phyloP scores from a whole-genome alignment of 2,329 filamentous ascomycete genomes.

The Gnomoniopsis sp. region DNA sequence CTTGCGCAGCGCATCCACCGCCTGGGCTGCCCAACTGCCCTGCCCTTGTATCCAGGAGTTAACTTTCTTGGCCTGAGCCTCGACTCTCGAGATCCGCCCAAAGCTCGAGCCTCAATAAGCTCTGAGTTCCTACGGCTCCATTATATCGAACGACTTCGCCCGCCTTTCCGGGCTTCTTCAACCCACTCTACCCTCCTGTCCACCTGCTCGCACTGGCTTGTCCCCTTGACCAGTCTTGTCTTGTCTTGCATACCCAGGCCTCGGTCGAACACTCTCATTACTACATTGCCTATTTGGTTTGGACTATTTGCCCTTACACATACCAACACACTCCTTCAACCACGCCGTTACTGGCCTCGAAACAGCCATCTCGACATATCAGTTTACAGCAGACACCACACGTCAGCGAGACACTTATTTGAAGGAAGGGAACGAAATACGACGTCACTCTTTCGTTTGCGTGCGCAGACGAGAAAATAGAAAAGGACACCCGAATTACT shows the following conservation, averaged over 20 bases:
- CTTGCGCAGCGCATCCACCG: background rate
- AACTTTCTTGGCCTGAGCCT: constrained; percentile 11
- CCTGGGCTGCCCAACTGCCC: constrained; percentile 14
- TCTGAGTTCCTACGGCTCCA: background rate
- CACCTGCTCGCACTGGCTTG: constrained; percentile 8
- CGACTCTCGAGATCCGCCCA: constrained; percentile 4
- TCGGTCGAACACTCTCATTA: background rate
- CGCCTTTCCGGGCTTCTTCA: background rate
- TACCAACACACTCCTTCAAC: constrained; percentile 33
- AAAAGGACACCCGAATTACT: constrained; percentile 10
- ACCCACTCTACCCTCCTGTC: background rate
- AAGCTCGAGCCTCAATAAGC: constrained; percentile 10
- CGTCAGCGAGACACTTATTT: background rate
- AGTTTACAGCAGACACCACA: background rate
- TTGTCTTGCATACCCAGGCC: constrained; percentile 4
- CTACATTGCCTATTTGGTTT: constrained; percentile 21
- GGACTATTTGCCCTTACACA: constrained; percentile 6
- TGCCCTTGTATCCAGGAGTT: constrained; percentile 4
- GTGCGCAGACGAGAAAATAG: background rate
- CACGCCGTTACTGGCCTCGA: constrained; percentile 3
- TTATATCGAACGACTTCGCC: constrained; percentile 17
- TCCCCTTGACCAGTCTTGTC: constrained; percentile 18
- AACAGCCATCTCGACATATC: constrained; percentile 6
- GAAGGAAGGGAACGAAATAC: background rate
- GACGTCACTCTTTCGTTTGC: constrained; percentile 2